Evolutionary conservation across 2,329 filamentous ascomycete genomes (phyloP).

Genomic region (Thielaviopsis musarum): DNA sequence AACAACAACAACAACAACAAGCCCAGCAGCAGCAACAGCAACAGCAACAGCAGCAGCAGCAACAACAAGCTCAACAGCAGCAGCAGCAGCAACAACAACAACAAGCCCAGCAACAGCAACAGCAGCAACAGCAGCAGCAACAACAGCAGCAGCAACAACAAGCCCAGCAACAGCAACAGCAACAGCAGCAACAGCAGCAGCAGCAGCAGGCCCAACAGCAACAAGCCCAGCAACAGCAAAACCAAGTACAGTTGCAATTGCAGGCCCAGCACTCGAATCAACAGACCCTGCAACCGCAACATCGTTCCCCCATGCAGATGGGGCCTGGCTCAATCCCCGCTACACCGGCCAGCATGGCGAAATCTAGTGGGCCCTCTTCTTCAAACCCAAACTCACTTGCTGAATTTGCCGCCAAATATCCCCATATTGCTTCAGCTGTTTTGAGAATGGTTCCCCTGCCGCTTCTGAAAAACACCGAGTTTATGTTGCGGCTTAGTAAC

Average conservation of each 20-base stretch:
- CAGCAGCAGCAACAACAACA: constrained; percentile 12
- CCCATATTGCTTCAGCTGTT: too few species aligned
- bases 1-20: constrained; percentile 2
- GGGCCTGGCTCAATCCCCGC: too few species aligned
- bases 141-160: constrained; percentile 9
- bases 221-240: neutral
- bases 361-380: too few species aligned
- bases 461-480: too few species aligned
- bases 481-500: too few species aligned
- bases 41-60: constrained; percentile 15
- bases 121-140: neutral
- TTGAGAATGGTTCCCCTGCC: too few species aligned
- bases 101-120: neutral
- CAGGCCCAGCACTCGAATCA: constrained; percentile 9
- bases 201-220: neutral
- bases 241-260: constrained; percentile 6
- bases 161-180: constrained; percentile 14
- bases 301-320: too few species aligned
- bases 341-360: too few species aligned
- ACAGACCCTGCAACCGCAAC: too few species aligned
- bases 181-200: constrained; percentile 13
- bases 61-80: constrained; percentile 14
- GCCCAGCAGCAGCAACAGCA: constrained; percentile 4
- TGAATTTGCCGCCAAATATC: too few species aligned
- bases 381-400: too few species aligned